A percentile compares a stretch with the other conserved stretches of the same genome.
Conservation (phyloP, 1,284 basidiomycete species). For the Apiotrichum domesticum region DNA sequence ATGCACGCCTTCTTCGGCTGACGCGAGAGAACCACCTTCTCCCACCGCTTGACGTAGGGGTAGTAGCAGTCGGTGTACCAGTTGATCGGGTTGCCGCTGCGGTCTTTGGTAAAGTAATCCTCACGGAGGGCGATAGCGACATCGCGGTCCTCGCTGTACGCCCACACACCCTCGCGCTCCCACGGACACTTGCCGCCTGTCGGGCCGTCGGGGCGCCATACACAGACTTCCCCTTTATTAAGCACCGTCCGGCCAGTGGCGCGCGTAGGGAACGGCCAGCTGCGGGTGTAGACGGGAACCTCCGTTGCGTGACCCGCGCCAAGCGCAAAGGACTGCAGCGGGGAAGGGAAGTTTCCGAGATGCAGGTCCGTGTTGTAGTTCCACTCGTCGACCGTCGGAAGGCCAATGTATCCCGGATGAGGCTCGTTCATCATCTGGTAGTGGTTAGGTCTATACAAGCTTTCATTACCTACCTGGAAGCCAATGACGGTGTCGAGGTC, state of each 20-base stretch:
- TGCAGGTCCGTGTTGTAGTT: constrained; percentile 93
- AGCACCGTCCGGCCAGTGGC: constrained; percentile 47
- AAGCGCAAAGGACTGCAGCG: constrained; percentile 76
- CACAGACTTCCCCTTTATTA: constrained; percentile 54
- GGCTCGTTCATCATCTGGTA: constrained; percentile 88
- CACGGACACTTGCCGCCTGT: constrained; percentile 70
- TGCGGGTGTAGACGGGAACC: constrained; percentile 68
- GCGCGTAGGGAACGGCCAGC: constrained; percentile 76
- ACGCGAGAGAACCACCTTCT: constrained; percentile 53
- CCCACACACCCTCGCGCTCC: constrained; percentile 91
- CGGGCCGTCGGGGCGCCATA: constrained; percentile 65
- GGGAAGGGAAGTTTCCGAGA: constrained; percentile 70
- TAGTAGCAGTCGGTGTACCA: constrained; percentile 83
- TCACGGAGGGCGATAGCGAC: constrained; percentile 72
- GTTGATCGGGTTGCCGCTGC: constrained; percentile 60
- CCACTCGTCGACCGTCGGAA: constrained; percentile 75
- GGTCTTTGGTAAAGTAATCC: constrained; percentile 75
- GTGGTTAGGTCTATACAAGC: background rate
- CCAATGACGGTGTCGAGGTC: constrained; percentile 75
- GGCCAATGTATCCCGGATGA: constrained; percentile 81
- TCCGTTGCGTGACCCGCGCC: constrained; percentile 69
- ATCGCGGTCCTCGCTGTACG: constrained; percentile 67
- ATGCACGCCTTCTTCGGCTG: constrained; percentile 55
- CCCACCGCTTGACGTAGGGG: constrained; percentile 71
- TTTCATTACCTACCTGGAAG: constrained; percentile 61